Evolutionary conservation across 1,139 yeast genomes (phyloP), one percentile per base, ranked within the genome.

Genomic region (Kurtzmaniella quercitrusa): DNA sequence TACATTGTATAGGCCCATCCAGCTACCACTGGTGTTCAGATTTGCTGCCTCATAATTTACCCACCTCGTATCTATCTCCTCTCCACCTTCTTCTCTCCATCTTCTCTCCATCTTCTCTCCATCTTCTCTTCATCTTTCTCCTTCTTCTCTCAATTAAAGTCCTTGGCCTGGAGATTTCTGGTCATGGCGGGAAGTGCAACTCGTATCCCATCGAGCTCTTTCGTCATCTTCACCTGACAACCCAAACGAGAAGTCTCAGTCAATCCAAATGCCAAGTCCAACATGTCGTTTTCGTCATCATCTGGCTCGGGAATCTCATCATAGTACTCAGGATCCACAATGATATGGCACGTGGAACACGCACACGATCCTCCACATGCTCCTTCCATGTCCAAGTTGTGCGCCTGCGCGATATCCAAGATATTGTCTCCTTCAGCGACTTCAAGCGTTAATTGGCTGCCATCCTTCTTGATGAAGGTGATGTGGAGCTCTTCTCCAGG

Each of bases 341-440:
- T 93, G 46, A 93, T 84, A 66, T 93, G 98, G 62, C 98, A 93
- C 0, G 98, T 93, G 3, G 97, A 90, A 61, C 98, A 93, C 1
- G 98, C 98, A 71, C 98, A 93, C 2, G 97, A 89, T 2, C 98
- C 98, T 33, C 98, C 98, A 66, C 98, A 93, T 0, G 98, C 98
- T 39, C 98, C 96, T 62, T 93, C 98, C 91, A 93, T 90, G 55
- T 93, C 98, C 48, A 93, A 67, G 55, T 90, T 85, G 59, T 91
- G 70, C 3, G 95, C 95, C 66, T 93, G 98, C 6, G 98, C 98
- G 46, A 93, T 90, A 62, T 93, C 98, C 60, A 93, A 70, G 39
- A 93, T 59, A 40, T 91, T 83, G 59, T 93, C 98, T 9, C 98
- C 98, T 52, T 85, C 96, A 2, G 94, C 85, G 1, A 85, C 98